A percentile compares a stretch with the other conserved stretches of the same genome.
These are phyloP conservation scores for Rhypophila decipiens DNA, from an alignment of 495 filamentous ascomycete species.

Conservation along the genomic window DNA sequence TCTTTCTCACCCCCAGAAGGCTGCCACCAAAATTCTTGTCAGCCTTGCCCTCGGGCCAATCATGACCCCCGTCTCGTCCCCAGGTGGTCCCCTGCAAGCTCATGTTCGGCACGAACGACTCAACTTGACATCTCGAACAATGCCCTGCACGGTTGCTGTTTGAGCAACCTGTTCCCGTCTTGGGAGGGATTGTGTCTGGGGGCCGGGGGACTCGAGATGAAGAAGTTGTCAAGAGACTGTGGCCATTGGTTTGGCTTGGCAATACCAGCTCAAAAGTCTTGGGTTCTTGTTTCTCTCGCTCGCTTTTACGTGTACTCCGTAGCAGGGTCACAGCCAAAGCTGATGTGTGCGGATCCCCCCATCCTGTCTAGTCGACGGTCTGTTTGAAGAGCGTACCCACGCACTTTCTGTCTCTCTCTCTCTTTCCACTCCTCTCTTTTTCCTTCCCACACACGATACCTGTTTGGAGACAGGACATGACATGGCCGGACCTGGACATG, in stretches of 20 bases:
- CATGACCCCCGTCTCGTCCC: neutral
- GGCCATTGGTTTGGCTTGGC: too few species aligned
- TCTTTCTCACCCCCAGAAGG: constrained; percentile 12
- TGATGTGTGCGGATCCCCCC: too few species aligned
- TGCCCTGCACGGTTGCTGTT: constrained; percentile 26
- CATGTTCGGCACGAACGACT: constrained; percentile 19
- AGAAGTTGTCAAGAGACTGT: too few species aligned
- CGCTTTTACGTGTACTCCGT: too few species aligned
- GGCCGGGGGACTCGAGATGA: too few species aligned
- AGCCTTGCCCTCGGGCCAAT: constrained; percentile 30
- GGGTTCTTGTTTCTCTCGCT: too few species aligned
- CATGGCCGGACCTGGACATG: constrained; percentile 17
- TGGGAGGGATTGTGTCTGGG: too few species aligned
- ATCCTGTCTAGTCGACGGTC: too few species aligned
- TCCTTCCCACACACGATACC: neutral
- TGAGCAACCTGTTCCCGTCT: too few species aligned
- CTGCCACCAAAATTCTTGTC: constrained; percentile 18
- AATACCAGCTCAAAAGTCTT: too few species aligned
- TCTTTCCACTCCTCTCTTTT: neutral
- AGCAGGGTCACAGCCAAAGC: too few species aligned
- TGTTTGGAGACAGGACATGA: neutral
- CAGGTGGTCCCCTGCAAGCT: neutral
- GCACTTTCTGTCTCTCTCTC: neutral
- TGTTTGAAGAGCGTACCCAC: neutral
- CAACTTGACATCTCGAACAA: constrained; percentile 15